Evolutionary conservation across 345 rosid genomes (phyloP).

Genomic region (Theobroma cacao): DNA sequence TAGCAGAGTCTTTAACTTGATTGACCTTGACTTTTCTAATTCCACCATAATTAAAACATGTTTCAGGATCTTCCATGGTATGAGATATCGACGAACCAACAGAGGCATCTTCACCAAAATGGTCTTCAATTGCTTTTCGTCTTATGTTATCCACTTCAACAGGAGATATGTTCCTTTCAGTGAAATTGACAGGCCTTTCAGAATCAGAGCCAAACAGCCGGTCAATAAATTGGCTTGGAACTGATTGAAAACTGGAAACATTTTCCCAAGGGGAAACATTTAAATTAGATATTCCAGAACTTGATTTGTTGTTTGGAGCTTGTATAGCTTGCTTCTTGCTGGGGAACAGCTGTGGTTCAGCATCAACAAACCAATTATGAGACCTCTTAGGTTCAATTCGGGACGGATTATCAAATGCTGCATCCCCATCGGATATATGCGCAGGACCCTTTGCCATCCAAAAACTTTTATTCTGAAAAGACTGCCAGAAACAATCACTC

Average conservation of each 20-base stretch:
- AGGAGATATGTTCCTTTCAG: slow-evolving; percentile 44
- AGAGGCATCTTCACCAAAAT: slow-evolving; percentile 45
- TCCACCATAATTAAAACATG: slow-evolving; percentile 51
- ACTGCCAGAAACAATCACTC: slow-evolving; percentile 21
- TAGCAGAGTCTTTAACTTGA: slow-evolving; percentile 55
- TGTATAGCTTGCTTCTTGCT: slow-evolving; percentile 75
- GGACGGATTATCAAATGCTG: slow-evolving; percentile 48
- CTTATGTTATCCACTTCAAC: slow-evolving; percentile 34
- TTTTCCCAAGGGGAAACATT: slow-evolving; percentile 60
- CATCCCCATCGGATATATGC: slow-evolving; percentile 47
- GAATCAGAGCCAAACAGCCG: slow-evolving; percentile 65
- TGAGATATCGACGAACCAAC: slow-evolving; percentile 62
- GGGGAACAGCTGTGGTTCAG: slow-evolving; percentile 66
- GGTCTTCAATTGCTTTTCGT: slow-evolving; percentile 33
- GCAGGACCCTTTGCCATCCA: slow-evolving; percentile 57
- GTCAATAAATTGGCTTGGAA: slow-evolving; percentile 60
- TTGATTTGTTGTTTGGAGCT: slow-evolving; percentile 32
- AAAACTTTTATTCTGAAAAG: slow-evolving; percentile 64
- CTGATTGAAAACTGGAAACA: slow-evolving; percentile 52
- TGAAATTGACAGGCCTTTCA: slow-evolving; percentile 49
- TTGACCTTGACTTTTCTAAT: slow-evolving; percentile 59
- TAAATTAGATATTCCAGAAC: slow-evolving; percentile 35
- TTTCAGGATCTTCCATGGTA: slow-evolving; percentile 52
- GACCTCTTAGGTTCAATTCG: slow-evolving; percentile 67
- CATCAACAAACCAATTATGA: slow-evolving; percentile 67